Conservation (phyloP, 352 stramenopile genomes). For the Globisporangium apiculatum region DNA sequence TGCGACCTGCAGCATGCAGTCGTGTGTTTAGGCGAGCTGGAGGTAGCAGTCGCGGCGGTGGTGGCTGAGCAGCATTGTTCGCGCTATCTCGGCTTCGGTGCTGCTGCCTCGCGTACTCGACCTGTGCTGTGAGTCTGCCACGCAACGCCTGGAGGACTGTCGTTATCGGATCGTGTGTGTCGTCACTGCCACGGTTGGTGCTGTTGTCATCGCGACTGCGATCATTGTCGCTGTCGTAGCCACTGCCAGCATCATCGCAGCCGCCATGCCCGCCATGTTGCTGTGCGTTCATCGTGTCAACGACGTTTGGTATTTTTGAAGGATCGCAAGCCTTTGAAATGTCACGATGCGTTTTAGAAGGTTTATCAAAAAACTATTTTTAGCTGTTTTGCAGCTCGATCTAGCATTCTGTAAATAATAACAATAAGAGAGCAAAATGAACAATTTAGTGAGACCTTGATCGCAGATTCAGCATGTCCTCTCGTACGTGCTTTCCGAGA, state of each 20-base stretch:
- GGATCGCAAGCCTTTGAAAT: background rate
- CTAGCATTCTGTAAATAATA: too few relatives aligned
- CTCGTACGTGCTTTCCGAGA: too few relatives aligned
- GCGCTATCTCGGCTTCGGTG: background rate
- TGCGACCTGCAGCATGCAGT: background rate
- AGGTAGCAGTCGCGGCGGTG: too few relatives aligned
- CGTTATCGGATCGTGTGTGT: background rate
- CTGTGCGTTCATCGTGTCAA: background rate
- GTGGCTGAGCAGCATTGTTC: background rate
- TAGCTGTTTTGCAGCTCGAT: too few relatives aligned
- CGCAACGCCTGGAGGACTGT: conserved; percentile 12
- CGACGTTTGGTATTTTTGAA: background rate
- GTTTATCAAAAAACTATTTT: too few relatives aligned
- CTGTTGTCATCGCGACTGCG: background rate
- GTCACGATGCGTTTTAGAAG: background rate
- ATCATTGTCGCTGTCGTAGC: background rate
- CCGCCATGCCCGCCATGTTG: too few relatives aligned
- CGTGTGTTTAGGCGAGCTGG: conserved; percentile 3
- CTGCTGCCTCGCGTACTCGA: background rate
- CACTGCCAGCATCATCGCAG: background rate
- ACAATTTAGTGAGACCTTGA: too few relatives aligned
- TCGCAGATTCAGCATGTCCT: too few relatives aligned
- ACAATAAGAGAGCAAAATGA: too few relatives aligned
- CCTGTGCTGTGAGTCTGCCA: conserved; percentile 7
- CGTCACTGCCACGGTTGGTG: background rate